Evolutionary conservation across 1,284 basidiomycete species (phyloP), one percentile per base, ranked within the genome.

Genomic region (Hypsizygus ulmarius): DNA sequence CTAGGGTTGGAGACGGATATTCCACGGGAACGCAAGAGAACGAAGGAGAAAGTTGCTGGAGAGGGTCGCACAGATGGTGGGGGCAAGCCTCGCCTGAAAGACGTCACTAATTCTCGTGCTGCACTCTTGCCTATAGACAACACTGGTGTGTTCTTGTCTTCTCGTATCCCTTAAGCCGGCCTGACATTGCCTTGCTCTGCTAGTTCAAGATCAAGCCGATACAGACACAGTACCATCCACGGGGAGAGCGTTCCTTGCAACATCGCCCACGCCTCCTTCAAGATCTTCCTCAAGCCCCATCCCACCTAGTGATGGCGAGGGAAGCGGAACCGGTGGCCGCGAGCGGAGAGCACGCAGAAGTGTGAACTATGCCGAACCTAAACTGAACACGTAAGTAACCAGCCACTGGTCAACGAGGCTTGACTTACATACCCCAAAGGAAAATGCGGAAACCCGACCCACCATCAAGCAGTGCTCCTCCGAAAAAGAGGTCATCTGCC

Each of bases 401-500:
- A 39, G 49, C 15, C 41, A 45, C 21, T 14, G 43, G 12, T 45
- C 42, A 41, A 47, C 41, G 36, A 27, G 27, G 32, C 36, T 40
- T 48, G 56, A 39, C 58, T 41, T 51, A 29, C 51, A 40, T 37
- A 48, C 41, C 42, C 39, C 36, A 47, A 58, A 92, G 89, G 39
- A 94, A 94, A 81, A 93, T 93, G 90, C 84, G 90, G 38, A 93
- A 93, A 69, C 90, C 90, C 5, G 87, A 88, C 57, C 67, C 75
- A 21, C 61, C 65, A 16, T 69, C 77, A 29, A 66, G 67, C 25
- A 56, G 63, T 15, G 54, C 64, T 3, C 62, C 67, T 15, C 62
- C 63, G 30, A 71, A 69, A 58, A 73, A 72, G 53, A 64, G 67
- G 14, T 62, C 68, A 14, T 71, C 73, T 5, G 66, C 68, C 8